phyloP scores from a whole-genome alignment of 352 stramenopile genomes.

The Phytophthora foliorum region DNA sequence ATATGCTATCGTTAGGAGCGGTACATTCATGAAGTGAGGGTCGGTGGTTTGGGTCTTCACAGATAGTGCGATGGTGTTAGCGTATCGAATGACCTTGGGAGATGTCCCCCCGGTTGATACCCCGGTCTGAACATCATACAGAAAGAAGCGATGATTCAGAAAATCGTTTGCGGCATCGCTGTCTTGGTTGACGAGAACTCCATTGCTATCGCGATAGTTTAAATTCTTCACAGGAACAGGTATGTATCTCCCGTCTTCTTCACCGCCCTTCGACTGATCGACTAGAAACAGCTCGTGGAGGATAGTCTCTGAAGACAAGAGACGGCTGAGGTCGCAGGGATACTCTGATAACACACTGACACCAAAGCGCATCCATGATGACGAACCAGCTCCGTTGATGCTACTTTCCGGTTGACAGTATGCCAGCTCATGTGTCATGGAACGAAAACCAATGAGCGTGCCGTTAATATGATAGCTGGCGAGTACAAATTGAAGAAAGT shows the following conservation, averaged over 20 bases:
- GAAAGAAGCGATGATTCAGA: constrained; percentile 93
- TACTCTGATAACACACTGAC: constrained; percentile 68
- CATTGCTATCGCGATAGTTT: constrained; percentile 79
- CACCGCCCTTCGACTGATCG: constrained; percentile 69
- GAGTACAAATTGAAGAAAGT: constrained; percentile 88
- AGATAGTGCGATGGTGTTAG: constrained; percentile 71
- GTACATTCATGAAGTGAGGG: constrained; percentile 67
- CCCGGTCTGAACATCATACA: constrained; percentile 89
- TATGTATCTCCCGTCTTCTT: constrained; percentile 67
- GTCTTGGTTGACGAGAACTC: constrained; percentile 88
- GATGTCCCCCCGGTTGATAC: constrained; percentile 54
- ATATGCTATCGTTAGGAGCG: constrained; percentile 86
- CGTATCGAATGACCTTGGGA: constrained; percentile 77
- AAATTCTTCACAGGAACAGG: constrained; percentile 91
- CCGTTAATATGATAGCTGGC: constrained; percentile 91
- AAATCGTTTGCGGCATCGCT: constrained; percentile 84
- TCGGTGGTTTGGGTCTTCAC: constrained; percentile 61
- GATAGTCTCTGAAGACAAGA: constrained; percentile 53
- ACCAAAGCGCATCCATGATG: constrained; percentile 87
- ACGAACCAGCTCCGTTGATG: constrained; percentile 21
- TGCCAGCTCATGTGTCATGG: constrained; percentile 80
- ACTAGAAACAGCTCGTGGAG: constrained; percentile 95
- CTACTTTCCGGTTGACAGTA: constrained; percentile 67
- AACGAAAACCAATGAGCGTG: constrained; percentile 78
- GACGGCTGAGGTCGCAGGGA: constrained; percentile 69